Base-by-base conservation (phyloP, 768 basidiomycete species). In the Mycena filopes region DNA sequence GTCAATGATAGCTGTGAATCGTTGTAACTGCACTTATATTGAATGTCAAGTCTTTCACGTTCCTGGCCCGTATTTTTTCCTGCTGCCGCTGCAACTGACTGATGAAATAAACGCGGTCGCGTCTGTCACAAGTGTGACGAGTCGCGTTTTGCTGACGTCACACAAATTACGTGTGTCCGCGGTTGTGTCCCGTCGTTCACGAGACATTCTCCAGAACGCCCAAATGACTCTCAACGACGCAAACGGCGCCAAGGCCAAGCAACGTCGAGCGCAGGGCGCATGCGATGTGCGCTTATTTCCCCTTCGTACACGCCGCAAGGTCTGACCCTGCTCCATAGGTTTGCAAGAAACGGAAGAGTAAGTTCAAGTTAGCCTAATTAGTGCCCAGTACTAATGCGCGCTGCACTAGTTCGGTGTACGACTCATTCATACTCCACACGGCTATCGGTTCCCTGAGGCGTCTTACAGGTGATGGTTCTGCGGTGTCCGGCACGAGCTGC, bases 301-400 rank as follows among this genome's bases (percentile, higher is more conserved):
- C n/a, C n/a, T n/a, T n/a, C n/a, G n/a, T n/a, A n/a, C n/a, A n/a
- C n/a, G n/a, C n/a, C n/a, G n/a, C n/a, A n/a, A n/a, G n/a, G n/a
- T n/a, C n/a, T n/a, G n/a, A n/a, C n/a, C n/a, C n/a, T n/a, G 90
- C 90, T 31, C 92, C 90, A 76, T 90, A 92, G 72, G 78, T 86
- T 13, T 93, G 91, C 77, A 85, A 90, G 71, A 80, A 85, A 60
- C 91, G 91, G 82, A 94, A 94, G 76, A 86, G 89, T 87, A 11
- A 9, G 40, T 64, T 59, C 81, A 75, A 25, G 11, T 36, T 36
- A 15, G 2, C 36, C 36, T 36, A 36, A 10, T 36, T 54, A 28
- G 28, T 54, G 10, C 36, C 38, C 40, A 2, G 5, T 29, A 23
- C 38, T 36, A 20, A 15, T 31, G 13, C 50, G 38, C n/a, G 54